Base-by-base conservation (phyloP, 2,329 filamentous ascomycete genomes). In the Alternaria triticimaculans region DNA sequence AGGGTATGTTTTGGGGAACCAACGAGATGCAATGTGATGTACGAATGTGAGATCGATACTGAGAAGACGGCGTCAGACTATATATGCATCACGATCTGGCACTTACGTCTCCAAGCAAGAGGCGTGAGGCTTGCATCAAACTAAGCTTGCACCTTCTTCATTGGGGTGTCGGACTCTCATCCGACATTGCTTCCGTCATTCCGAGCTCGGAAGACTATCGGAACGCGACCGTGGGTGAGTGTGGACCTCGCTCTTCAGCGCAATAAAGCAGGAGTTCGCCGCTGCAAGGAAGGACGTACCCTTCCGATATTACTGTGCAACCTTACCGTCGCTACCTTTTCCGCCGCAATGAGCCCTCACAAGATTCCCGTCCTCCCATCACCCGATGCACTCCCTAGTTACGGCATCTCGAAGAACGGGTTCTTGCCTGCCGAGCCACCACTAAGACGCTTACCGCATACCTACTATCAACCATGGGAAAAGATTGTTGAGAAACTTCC, bases 391-490 rank as follows among this genome's bases (percentile, higher is more conserved):
- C 84, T 93, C 56, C 85, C 88, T 76, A 89, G 93, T 78, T 97
- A 96, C 82, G 92, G 90, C 81, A 88, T 93, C 76, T 92, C 90
- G 67, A 86, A 88, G 61, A 87, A 91, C 80, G 94, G 93, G 70
- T 97, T 97, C 81, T 86, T 97, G 48, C 92, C 94, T 2, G 84
- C 90, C 60, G 88, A 90, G 65, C 81, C 90, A 26, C 93, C 93
- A 33, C 82, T 97, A 66, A 88, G 89, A 63, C 84, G 87, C 60
- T 87, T 97, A 14, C 90, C 92, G 14, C 90, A 96, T 72, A 88
- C 89, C 5, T 96, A 96, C 82, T 97, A 97, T 80, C 89, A 91
- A 79, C 91, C 92, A 76, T 97, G 94, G 94, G 94, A 97, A 81
- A 86, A 89, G 48, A 87, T 96, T 53, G 87, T 89, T 43, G 86